Conservation (phyloP, 805 yeast genomes). For the Lipomyces sp. region DNA sequence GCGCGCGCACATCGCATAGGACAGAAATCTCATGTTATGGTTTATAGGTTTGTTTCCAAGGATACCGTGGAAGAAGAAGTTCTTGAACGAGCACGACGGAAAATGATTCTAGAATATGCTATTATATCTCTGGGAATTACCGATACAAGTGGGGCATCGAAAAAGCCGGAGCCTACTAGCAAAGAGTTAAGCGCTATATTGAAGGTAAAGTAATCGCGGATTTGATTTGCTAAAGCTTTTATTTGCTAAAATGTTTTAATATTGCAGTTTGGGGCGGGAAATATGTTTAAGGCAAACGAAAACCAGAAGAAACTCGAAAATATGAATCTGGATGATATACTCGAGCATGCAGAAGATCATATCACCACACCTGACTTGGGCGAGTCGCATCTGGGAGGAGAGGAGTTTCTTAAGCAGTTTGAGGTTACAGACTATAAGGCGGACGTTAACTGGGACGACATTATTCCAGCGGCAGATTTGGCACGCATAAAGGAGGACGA, state of each 20-base stretch:
- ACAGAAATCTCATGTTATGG: conserved; percentile 97
- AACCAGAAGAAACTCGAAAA: conserved; percentile 95
- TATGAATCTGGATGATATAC: conserved; percentile 90
- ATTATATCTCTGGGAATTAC: conserved; percentile 94
- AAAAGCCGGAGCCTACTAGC: conserved; percentile 70
- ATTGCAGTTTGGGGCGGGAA: conserved; percentile 82
- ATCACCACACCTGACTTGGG: conserved; percentile 94
- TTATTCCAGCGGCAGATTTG: conserved; percentile 92
- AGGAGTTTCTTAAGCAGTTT: conserved; percentile 92
- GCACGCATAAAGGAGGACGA: conserved; percentile 87
- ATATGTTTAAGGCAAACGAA: conserved; percentile 93
- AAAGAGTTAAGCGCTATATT: conserved; percentile 88
- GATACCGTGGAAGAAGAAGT: conserved; percentile 98
- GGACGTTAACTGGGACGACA: conserved; percentile 93
- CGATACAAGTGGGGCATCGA: conserved; percentile 54
- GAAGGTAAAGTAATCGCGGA: too few species aligned
- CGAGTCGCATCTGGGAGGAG: conserved; percentile 97
- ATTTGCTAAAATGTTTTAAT: neutral
- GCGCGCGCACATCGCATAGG: conserved; percentile 99
- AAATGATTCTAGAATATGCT: conserved; percentile 98
- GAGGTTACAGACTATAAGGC: conserved; percentile 99
- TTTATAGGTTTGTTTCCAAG: conserved; percentile 93
- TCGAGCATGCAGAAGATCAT: conserved; percentile 96
- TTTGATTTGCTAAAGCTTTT: too few species aligned
- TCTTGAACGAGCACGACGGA: conserved; percentile 91